Percentiles rank a stretch among this genome's conserved stretches.
phyloP scores from a whole-genome alignment of 2,329 filamentous ascomycete species.

The Xylaria sp. region DNA sequence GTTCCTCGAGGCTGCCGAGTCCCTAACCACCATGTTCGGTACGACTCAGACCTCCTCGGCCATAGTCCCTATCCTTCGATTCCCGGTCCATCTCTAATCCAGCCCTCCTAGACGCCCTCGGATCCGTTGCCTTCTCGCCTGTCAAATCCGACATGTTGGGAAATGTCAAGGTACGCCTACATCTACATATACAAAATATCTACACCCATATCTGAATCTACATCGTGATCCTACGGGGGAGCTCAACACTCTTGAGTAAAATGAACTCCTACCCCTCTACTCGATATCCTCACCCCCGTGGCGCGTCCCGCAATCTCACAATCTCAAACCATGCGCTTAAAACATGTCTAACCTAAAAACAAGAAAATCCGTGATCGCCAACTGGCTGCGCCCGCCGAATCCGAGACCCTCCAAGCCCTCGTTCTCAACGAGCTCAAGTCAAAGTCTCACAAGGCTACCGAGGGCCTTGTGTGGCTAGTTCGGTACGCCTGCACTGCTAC shows the following conservation, averaged over 20 bases:
- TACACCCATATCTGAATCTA: neutral
- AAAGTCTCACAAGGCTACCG: constrained; percentile 88
- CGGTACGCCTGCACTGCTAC: constrained; percentile 68
- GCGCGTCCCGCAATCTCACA: neutral
- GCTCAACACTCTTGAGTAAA: neutral
- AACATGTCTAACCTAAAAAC: constrained; percentile 37
- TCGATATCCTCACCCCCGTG: neutral
- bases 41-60: constrained; percentile 42
- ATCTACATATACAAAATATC: neutral
- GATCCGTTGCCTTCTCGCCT: constrained; percentile 81
- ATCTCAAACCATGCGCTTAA: neutral
- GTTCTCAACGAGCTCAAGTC: constrained; percentile 87
- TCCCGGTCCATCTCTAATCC: constrained; percentile 19
- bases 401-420: constrained; percentile 86
- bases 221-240: neutral
- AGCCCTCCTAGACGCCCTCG: constrained; percentile 65
- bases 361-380: constrained; percentile 92
- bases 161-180: constrained; percentile 82
- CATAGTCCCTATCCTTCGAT: neutral
- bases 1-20: constrained; percentile 92
- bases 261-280: constrained; percentile 14
- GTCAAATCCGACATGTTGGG: constrained; percentile 92
- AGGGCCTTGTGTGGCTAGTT: constrained; percentile 90
- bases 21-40: constrained; percentile 89
- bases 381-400: constrained; percentile 79